Evolutionary conservation across 768 basidiomycete genomes (phyloP), one percentile per base, ranked within the genome.

Genomic region (Amanita inopinata): DNA sequence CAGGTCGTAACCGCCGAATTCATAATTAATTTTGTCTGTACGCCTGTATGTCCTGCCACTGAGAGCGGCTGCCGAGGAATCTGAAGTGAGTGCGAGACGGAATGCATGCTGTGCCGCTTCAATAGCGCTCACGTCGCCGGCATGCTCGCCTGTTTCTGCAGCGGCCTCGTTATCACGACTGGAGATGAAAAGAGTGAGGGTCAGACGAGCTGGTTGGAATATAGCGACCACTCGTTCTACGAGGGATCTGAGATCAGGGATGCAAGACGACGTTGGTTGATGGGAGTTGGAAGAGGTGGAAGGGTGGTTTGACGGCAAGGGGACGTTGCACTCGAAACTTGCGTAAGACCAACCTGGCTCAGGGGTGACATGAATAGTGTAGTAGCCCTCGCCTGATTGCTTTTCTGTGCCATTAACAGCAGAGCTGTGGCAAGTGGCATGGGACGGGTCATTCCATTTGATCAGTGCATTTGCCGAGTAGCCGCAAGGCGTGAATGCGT

Each of bases 321-420:
- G 89, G n/a, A 96, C 78, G 62, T 99, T 99, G 67, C 90, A 94
- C 64, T 99, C 96, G 67, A 99, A 98, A 54, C 86, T 90, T 49
- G 96, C 96, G 61, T 96, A 99, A 34, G 92, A 96, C 86, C 91
- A 98, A 43, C 88, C 94, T 53, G 87, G 81, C 61, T 98, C 96
- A 19, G 96, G 96, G 0, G 96, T 99, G 46, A 98, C 94, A 59
- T 99, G 96, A 43, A 99, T 94, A 5, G 91, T 97, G 59, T 89
- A 97, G 62, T 99, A 99, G 28, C 94, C 90, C 61, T 97, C 96
- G 11, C 78, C 78, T 12, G 43, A 58, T 43, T 51, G 53, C 20
- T 40, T 34, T 20, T 45, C 49, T 10, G 28, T 38, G 35, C 50
- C 56, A 35, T 49, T 48, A 45, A 45, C 53, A 44, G 23, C 17